These are phyloP conservation scores for Paraconiothyrium brasiliense DNA, from an alignment of 2,329 filamentous ascomycete species.

Conservation along the genomic window DNA sequence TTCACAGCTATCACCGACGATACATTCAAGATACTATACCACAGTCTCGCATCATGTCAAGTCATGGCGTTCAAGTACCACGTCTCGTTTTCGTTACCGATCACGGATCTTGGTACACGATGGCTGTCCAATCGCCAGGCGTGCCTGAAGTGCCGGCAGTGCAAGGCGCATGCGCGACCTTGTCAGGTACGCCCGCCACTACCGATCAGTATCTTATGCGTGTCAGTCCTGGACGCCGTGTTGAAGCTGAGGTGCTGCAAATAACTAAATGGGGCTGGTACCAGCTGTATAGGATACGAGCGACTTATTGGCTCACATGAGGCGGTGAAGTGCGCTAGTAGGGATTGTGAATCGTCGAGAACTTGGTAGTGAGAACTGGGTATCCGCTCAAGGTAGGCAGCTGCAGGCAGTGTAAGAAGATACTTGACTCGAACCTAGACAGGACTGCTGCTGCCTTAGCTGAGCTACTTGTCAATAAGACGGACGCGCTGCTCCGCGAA, in stretches of 20 bases:
- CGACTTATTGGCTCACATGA: background rate
- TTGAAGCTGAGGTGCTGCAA: background rate
- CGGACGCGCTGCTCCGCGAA: background rate
- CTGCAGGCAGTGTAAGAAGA: background rate
- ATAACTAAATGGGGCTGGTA: background rate
- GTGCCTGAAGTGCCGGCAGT: slow-evolving; percentile 16
- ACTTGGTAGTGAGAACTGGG: background rate
- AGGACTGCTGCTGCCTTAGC: background rate
- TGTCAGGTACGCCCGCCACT: slow-evolving; percentile 1
- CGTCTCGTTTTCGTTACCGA: background rate
- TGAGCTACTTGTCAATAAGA: background rate
- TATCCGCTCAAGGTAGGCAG: background rate
- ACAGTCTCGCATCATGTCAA: background rate
- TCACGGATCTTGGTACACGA: background rate
- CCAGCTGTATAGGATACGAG: background rate
- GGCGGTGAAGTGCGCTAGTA: background rate
- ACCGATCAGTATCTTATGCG: slow-evolving; percentile 1
- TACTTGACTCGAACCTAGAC: background rate
- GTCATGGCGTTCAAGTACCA: background rate
- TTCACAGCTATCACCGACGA: background rate
- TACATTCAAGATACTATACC: background rate
- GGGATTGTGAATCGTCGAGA: background rate
- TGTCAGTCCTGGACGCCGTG: background rate
- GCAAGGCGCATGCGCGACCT: background rate
- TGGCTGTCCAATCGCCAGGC: slow-evolving; percentile 1